These are phyloP conservation scores for Starmera amethionina DNA, from an alignment of 805 yeast genomes.

Conservation along the genomic window DNA sequence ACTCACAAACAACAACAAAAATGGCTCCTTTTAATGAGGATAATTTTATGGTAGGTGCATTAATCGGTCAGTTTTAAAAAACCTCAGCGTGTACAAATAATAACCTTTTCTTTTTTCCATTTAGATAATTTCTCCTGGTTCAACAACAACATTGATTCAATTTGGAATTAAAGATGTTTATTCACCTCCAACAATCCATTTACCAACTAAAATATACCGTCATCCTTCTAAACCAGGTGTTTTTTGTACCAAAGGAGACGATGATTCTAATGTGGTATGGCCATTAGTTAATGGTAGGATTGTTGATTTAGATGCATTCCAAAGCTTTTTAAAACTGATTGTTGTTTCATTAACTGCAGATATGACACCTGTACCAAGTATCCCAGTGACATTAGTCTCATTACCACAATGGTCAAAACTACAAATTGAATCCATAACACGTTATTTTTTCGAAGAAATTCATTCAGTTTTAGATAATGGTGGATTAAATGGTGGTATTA, in stretches of 20 bases:
- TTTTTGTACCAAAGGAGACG: slow-evolving; percentile 20
- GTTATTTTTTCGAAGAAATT: slow-evolving; percentile 54
- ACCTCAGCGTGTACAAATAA: no score
- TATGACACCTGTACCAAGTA: slow-evolving; percentile 28
- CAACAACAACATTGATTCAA: slow-evolving; percentile 61
- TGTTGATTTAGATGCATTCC: slow-evolving; percentile 59
- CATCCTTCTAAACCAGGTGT: slow-evolving; percentile 26
- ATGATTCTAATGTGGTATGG: slow-evolving; percentile 33
- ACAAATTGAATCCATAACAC: slow-evolving; percentile 60
- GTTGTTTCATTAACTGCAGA: slow-evolving; percentile 34
- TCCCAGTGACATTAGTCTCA: slow-evolving; percentile 62
- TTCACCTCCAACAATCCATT: slow-evolving; percentile 61
- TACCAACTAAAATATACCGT: slow-evolving; percentile 70
- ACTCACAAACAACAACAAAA: neutral
- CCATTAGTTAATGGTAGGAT: slow-evolving; percentile 64
- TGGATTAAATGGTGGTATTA: slow-evolving; percentile 40
- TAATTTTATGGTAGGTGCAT: slow-evolving; percentile 14
- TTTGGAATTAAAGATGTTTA: slow-evolving; percentile 70
- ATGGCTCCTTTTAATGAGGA: slow-evolving; percentile 23
- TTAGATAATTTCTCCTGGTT: slow-evolving; percentile 69
- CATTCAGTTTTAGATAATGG: no score
- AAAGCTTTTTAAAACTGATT: slow-evolving; percentile 40
- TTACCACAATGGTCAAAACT: slow-evolving; percentile 62
- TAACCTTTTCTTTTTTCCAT: neutral
- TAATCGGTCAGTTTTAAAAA: no score